Base-by-base conservation (phyloP, 805 yeast species). In the Barnettozyma sucrosica region DNA sequence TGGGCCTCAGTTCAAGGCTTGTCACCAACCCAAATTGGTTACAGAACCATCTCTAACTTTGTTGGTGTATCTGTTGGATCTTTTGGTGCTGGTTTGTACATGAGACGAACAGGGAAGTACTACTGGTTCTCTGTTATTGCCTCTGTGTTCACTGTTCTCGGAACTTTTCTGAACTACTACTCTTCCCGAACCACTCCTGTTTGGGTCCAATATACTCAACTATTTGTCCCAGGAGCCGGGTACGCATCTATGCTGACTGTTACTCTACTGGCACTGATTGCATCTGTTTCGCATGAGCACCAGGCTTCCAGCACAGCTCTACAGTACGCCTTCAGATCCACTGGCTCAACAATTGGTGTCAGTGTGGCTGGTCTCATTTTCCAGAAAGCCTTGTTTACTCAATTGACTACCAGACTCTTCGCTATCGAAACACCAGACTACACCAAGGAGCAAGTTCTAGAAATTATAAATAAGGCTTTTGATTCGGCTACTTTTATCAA, bases 261-360 rank as follows among this genome's bases (percentile, higher is more conserved):
- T 2, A 80, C 90, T 0, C 67, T 88, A 42, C 65, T 87, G 32
- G 85, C 95, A 0, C 72, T 88, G 65, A 84, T 88, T 46, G 82
- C 93, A 0, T 78, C 93, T 2, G 93, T 84, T 2, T 81, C 85
- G 9, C 64, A 70, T 20, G 73, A 76, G 45, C 76, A 73, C 58
- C 96, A 88, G 64, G 96, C 97, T 1, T 76, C 89, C 19, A 84
- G 92, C 3, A 89, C 97, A 0, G 86, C 96, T 0, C 85, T 90
- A 49, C 95, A 88, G 59, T 89, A 90, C 63, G 89, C 90, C 0
- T 88, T 85, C 69, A 74, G 95, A 58, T 83, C 92, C 9, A 82
- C 89, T 1, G 96, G 95, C 0, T 83, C 92, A n/a, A 85, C 93
- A 0, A 65, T 87, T 43, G 95, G 95, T 34, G 89, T 88, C 14